phyloP scores from a whole-genome alignment of 2,329 filamentous ascomycete species.

The Juglanconis juglandina region DNA sequence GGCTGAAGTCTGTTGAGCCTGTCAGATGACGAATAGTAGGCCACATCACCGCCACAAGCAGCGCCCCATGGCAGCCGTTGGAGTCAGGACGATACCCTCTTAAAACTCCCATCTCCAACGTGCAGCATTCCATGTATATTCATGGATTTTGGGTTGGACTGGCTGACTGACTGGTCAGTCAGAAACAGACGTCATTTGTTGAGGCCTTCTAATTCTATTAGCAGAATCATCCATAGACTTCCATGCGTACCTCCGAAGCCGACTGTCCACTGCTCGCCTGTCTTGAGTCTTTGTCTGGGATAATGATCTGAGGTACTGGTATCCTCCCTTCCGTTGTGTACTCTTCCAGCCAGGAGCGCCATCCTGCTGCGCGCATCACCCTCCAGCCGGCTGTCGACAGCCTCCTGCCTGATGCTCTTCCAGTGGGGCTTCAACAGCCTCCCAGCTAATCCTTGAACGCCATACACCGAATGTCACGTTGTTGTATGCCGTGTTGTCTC shows the following conservation, averaged over 20 bases:
- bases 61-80: background rate
- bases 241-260: conserved; percentile 12
- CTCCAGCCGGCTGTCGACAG: background rate
- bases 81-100: conserved; percentile 6
- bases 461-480: conserved; percentile 4
- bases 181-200: conserved; percentile 2
- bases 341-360: background rate
- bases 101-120: background rate
- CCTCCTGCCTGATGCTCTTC: background rate
- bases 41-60: conserved; percentile 10
- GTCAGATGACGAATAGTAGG: conserved; percentile 10
- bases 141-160: conserved; percentile 3
- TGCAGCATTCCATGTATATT: background rate
- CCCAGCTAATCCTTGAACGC: background rate
- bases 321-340: background rate
- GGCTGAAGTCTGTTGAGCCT: conserved; percentile 4
- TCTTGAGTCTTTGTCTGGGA: background rate
- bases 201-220: conserved; percentile 13
- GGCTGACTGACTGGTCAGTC: background rate
- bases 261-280: background rate
- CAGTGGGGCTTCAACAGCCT: background rate
- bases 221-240: conserved; percentile 1
- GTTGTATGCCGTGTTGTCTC: background rate
- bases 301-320: background rate
- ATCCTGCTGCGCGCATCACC: background rate